Evolutionary conservation across 257 asterid species (phyloP).

Genomic region (Dorcoceras hygrometricum): DNA sequence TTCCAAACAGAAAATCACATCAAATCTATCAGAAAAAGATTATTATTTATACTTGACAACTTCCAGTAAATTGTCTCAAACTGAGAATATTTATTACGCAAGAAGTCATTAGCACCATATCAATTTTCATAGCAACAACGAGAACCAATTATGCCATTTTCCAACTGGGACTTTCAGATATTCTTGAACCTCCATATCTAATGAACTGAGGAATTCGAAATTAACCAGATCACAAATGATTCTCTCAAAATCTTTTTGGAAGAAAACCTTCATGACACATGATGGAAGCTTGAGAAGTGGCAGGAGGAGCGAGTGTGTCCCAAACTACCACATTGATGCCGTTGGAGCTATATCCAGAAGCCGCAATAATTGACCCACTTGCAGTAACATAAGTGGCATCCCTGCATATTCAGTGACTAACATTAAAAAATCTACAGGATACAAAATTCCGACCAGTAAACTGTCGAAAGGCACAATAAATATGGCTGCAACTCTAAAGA

Average conservation of each 20-base stretch:
- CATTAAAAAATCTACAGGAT: slow-evolving; percentile 12
- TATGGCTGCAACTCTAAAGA: slow-evolving; percentile 15
- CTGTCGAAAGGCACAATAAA: slow-evolving; percentile 14
- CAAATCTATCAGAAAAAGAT: neutral
- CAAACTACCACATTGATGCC: slow-evolving; percentile 91
- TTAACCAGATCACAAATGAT: slow-evolving; percentile 11
- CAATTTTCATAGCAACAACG: slow-evolving; percentile 1
- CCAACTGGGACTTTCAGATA: neutral
- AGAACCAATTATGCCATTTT: neutral
- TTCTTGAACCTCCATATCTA: neutral
- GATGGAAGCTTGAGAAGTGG: slow-evolving; percentile 90
- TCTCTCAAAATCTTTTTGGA: slow-evolving; percentile 24
- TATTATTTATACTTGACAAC: neutral
- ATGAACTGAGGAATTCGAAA: slow-evolving; percentile 15
- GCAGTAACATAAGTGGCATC: slow-evolving; percentile 89
- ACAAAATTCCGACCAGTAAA: slow-evolving; percentile 14
- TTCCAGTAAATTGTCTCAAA: neutral
- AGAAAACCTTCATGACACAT: slow-evolving; percentile 98
- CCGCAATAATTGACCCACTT: slow-evolving; percentile 93
- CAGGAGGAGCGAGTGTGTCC: slow-evolving; percentile 98
- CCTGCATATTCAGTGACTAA: slow-evolving; percentile 41
- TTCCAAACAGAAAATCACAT: neutral
- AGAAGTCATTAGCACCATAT: slow-evolving; percentile 11
- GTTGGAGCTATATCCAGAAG: slow-evolving; percentile 90
- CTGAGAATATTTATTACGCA: neutral